Conservation (phyloP, 1,139 yeast genomes). For the Saccharomyces uvarum region DNA sequence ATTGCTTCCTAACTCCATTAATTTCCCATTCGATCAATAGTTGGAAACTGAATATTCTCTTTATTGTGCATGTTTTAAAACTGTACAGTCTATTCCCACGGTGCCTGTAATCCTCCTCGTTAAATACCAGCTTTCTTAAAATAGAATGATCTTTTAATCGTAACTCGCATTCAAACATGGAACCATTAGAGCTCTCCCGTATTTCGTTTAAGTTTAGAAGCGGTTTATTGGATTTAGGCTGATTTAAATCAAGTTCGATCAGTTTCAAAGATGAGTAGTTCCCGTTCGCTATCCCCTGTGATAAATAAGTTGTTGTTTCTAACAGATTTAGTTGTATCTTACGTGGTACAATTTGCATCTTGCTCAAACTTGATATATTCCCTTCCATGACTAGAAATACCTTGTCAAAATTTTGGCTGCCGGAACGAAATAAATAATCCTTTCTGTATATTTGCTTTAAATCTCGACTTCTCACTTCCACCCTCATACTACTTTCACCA, state of each 20-base stretch:
- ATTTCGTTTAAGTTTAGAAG: slow-evolving; percentile 11
- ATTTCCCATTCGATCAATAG: slow-evolving; percentile 23
- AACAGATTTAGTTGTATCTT: slow-evolving; percentile 21
- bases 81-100: slow-evolving; percentile 29
- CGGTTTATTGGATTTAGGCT: slow-evolving; percentile 2
- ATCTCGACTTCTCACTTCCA: slow-evolving; percentile 22
- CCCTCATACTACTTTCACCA: slow-evolving; percentile 18
- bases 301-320: slow-evolving; percentile 22
- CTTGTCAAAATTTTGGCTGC: slow-evolving; percentile 22
- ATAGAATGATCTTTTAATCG: slow-evolving; percentile 18
- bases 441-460: slow-evolving; percentile 19
- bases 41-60: slow-evolving; percentile 24
- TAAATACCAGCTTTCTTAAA: slow-evolving; percentile 21
- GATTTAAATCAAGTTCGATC: slow-evolving; percentile 5
- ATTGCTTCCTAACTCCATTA: slow-evolving; percentile 15
- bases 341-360: slow-evolving; percentile 13
- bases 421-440: slow-evolving; percentile 23
- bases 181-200: slow-evolving; percentile 2
- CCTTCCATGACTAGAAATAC: slow-evolving; percentile 18
- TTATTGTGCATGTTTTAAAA: slow-evolving; percentile 26
- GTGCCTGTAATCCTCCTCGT: slow-evolving; percentile 28
- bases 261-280: slow-evolving; percentile 22
- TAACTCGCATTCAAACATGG: slow-evolving; percentile 20
- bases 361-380: slow-evolving; percentile 7
- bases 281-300: slow-evolving; percentile 26